Base-by-base conservation (phyloP, 768 basidiomycete species). In the Lentinula edodes region DNA sequence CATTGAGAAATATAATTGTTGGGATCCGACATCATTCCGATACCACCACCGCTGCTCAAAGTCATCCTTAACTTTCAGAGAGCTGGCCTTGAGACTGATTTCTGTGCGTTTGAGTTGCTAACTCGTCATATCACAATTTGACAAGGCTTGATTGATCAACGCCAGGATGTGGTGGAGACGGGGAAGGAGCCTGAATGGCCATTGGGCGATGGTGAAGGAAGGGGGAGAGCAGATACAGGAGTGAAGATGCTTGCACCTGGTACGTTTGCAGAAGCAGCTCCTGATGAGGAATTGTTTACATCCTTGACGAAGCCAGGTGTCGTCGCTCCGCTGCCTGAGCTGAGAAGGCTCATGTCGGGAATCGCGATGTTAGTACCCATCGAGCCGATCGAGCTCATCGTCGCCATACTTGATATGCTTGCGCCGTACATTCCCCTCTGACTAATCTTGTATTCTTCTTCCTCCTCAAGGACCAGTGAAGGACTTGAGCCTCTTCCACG, bases 401-500 rank as follows among this genome's bases (percentile, higher is more conserved):
- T 56, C 23, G 36, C 20, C 54, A 56, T 41, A 28, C 54, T 43
- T 5, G 45, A 10, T 6, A 46, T 18, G 15, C 18, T 39, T 1
- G 20, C 12, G 4, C 54, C 39, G 39, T 42, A 56, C n/a, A 56
- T 23, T 13, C 54, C 41, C n/a, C 54, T 56, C 28, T 56, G 54
- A 13, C 85, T 76, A 53, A 83, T 76, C 50, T 87, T 89, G 20
- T 90, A 89, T 64, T 93, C 91, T 9, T 92, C 89, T 66, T 90
- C 91, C 70, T 90, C 89, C n/a, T n/a, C n/a, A 28, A 84, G 81
- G 8, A 84, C 73, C 74, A 84, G 67, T 71, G 78, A 70, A 71
- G 83, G 69, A 59, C 80, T 69, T 62, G 89, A 82, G 13, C 84
- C 80, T 0, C 82, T 75, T 6, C 6, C 39, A 7, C 54, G 54